Conservation (phyloP, 257 asterid species). For the Solanum acaule region DNA sequence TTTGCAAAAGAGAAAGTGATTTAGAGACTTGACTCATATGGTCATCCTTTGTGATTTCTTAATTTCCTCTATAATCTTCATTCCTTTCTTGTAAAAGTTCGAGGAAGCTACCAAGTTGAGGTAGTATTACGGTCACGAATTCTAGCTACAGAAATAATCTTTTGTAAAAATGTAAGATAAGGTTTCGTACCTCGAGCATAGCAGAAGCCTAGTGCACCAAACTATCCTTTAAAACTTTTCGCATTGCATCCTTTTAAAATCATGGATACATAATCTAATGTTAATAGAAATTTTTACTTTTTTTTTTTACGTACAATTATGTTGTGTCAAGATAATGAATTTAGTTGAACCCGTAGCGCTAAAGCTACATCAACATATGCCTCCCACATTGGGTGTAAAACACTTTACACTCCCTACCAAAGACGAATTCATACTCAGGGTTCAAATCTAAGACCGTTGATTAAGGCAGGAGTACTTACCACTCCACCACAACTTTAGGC, state of each 20-base stretch:
- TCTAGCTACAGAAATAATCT: neutral
- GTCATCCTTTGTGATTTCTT: neutral
- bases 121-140: neutral
- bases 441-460: rapidly evolving
- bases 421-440: rapidly evolving
- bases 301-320: neutral
- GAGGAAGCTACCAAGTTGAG: neutral
- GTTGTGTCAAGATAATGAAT: neutral
- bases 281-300: neutral
- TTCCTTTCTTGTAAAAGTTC: neutral
- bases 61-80: neutral
- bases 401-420: neutral
- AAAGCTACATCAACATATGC: neutral
- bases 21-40: neutral
- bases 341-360: neutral
- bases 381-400: neutral
- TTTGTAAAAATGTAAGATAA: neutral
- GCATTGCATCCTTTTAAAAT: too few relatives aligned
- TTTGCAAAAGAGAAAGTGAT: neutral
- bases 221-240: neutral
- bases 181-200: neutral
- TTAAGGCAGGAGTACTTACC: neutral
- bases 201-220: neutral
- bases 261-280: neutral
- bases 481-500: neutral